phyloP scores from a whole-genome alignment of 257 asterid species.

The Lycium barbarum region DNA sequence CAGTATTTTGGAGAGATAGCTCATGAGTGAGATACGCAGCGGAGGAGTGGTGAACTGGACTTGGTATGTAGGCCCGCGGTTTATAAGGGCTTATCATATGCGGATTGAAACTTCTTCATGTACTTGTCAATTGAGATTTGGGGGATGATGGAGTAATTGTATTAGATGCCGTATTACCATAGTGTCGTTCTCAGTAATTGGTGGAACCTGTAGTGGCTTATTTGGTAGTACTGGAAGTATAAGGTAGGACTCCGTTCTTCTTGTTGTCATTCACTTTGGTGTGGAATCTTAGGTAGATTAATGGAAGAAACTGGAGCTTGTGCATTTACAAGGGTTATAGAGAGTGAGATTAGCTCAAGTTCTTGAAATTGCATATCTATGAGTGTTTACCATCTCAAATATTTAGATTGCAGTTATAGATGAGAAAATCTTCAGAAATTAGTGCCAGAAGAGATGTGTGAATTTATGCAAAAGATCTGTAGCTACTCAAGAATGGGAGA shows the following conservation, averaged over 20 bases:
- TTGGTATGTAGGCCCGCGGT: neutral
- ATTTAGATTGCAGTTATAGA: neutral
- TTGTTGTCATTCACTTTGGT: conserved; percentile 9
- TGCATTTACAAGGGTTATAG: neutral
- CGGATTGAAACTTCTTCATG: neutral
- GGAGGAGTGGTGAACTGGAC: neutral
- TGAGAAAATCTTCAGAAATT: conserved; percentile 17
- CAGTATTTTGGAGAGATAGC: neutral
- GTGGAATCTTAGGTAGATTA: neutral
- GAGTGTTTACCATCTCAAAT: neutral
- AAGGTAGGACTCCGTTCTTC: neutral
- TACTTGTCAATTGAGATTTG: neutral
- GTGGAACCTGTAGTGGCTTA: neutral
- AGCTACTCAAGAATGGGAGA: neutral
- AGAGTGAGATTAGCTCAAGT: neutral
- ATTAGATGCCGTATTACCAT: neutral
- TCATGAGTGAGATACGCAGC: neutral
- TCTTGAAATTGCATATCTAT: neutral
- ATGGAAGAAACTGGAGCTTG: neutral
- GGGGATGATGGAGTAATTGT: neutral
- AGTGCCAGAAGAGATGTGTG: neutral
- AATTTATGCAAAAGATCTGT: neutral
- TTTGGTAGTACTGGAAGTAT: neutral
- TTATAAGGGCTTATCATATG: too few relatives aligned
- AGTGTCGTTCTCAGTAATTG: neutral